Conservation (phyloP, 805 yeast species). For the Scheffersomyces coipomensis region DNA sequence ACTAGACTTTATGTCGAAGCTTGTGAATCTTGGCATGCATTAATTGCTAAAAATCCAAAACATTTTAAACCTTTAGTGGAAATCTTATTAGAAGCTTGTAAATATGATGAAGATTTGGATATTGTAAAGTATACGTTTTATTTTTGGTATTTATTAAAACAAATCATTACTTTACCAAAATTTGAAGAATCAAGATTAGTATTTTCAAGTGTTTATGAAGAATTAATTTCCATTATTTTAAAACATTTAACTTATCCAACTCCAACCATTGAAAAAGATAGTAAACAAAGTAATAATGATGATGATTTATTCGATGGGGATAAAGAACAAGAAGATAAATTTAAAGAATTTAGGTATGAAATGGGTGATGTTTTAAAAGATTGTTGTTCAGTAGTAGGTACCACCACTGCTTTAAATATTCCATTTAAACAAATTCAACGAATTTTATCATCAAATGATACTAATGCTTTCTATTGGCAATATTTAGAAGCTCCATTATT, state of each 20-base stretch:
- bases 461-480: conserved; percentile 65
- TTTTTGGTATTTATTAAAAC: conserved; percentile 86
- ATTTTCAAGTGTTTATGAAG: conserved; percentile 54
- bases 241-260: conserved; percentile 74
- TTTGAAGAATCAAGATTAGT: conserved; percentile 51
- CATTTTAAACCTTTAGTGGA: conserved; percentile 73
- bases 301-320: conserved; percentile 56
- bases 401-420: conserved; percentile 62
- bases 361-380: conserved; percentile 98
- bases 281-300: conserved; percentile 18
- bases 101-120: conserved; percentile 80
- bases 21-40: conserved; percentile 92
- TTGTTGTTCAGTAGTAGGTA: conserved; percentile 88
- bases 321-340: conserved; percentile 85
- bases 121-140: conserved; percentile 87
- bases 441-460: conserved; percentile 30
- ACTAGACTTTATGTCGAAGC: conserved; percentile 85
- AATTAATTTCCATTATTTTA: conserved; percentile 60
- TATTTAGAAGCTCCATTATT: conserved; percentile 86
- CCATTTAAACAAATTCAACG: conserved; percentile 63
- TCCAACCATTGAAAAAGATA: no score
- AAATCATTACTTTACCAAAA: conserved; percentile 59
- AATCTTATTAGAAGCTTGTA: conserved; percentile 66
- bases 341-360: conserved; percentile 90
- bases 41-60: conserved; percentile 70